These are phyloP conservation scores for Stagonosporopsis chrysanthemi DNA, from an alignment of 2,329 filamentous ascomycete species.

Conservation along the genomic window DNA sequence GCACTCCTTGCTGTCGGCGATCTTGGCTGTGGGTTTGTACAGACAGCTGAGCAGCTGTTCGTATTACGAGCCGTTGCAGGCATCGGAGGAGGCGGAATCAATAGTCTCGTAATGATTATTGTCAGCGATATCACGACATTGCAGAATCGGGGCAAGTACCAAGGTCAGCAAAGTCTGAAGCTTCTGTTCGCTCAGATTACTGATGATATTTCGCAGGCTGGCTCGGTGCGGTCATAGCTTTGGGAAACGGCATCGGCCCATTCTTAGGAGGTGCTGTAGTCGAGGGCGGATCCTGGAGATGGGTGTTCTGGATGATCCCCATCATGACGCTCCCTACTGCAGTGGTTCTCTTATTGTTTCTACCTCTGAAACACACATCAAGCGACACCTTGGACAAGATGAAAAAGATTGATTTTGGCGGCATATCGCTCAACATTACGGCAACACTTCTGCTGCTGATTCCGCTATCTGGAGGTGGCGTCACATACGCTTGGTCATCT, in stretches of 20 bases:
- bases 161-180: neutral
- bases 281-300: constrained; percentile 52
- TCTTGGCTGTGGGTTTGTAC: constrained; percentile 59
- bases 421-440: constrained; percentile 62
- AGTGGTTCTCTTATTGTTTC: constrained; percentile 25
- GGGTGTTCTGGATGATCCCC: constrained; percentile 52
- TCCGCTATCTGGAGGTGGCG: constrained; percentile 67
- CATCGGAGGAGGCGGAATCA: constrained; percentile 56
- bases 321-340: constrained; percentile 23
- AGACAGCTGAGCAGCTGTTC: constrained; percentile 57
- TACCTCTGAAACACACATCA: constrained; percentile 55
- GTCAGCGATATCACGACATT: constrained; percentile 61
- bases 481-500: constrained; percentile 64
- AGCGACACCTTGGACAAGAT: constrained; percentile 56
- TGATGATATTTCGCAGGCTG: constrained; percentile 18
- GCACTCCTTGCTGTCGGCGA: constrained; percentile 61
- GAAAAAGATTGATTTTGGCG: constrained; percentile 66
- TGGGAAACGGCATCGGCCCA: constrained; percentile 39
- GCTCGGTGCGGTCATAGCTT: constrained; percentile 33
- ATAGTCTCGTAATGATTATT: constrained; percentile 57
- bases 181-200: neutral
- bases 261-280: constrained; percentile 43
- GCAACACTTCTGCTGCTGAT: constrained; percentile 69
- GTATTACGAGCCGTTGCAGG: constrained; percentile 64
- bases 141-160: constrained; percentile 53